Conservation (phyloP, 2,329 filamentous ascomycete genomes). For the Trichoderma arundinaceum region DNA sequence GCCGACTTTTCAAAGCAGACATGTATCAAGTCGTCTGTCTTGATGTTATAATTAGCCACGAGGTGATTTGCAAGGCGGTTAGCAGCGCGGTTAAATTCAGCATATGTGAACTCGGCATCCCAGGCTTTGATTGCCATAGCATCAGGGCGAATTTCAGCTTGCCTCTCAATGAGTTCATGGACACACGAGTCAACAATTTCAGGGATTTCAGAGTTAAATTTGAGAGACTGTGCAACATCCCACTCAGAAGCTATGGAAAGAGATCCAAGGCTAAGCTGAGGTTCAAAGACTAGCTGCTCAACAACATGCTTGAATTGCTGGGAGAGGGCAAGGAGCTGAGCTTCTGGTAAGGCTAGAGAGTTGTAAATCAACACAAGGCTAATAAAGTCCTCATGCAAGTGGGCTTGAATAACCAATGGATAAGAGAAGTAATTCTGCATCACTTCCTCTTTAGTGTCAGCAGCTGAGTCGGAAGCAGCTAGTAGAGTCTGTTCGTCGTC, state of each 20-base stretch:
- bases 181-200: constrained; percentile 24
- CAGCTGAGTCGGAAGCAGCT: not conserved
- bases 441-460: constrained; percentile 1
- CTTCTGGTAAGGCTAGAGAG: not conserved
- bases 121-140: constrained; percentile 23
- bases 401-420: constrained; percentile 26
- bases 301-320: constrained; percentile 28
- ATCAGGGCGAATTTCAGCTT: constrained; percentile 19
- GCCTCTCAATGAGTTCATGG: constrained; percentile 29
- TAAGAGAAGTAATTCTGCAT: constrained; percentile 30
- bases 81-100: constrained; percentile 39
- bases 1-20: constrained; percentile 32
- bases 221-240: constrained; percentile 18
- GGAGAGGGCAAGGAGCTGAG: constrained; percentile 20
- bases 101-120: constrained; percentile 46
- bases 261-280: constrained; percentile 6
- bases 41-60: constrained; percentile 31
- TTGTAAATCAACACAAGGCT: constrained; percentile 27
- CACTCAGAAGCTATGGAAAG: constrained; percentile 18
- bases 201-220: constrained; percentile 20
- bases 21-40: constrained; percentile 21
- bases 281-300: constrained; percentile 11
- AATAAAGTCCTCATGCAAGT: constrained; percentile 16
- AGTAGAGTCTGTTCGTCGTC: constrained; percentile 4
- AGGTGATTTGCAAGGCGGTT: constrained; percentile 33